phyloP scores from a whole-genome alignment of 495 filamentous ascomycete genomes.

The Podospora pseudocomata region DNA sequence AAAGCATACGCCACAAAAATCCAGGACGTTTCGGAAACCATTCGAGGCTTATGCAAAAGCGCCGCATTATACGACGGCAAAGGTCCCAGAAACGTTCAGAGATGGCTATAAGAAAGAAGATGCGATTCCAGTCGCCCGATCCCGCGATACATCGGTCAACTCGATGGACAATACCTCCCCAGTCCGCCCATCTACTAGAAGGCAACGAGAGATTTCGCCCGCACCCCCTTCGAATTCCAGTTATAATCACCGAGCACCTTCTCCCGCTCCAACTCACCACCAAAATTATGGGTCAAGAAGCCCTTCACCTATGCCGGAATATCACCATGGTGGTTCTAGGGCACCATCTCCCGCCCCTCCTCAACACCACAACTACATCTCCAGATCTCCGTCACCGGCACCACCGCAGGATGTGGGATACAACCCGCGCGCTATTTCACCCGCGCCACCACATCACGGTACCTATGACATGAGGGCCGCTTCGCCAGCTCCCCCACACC shows the following conservation, averaged over 20 bases:
- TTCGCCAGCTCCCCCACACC: conserved; percentile 45
- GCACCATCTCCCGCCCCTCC: conserved; percentile 3
- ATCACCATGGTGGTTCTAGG: not conserved
- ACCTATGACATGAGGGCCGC: conserved; percentile 30
- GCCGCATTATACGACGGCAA: conserved; percentile 51
- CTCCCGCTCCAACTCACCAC: conserved; percentile 7
- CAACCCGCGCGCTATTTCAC: not conserved
- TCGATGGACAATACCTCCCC: conserved; percentile 20
- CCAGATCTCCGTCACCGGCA: conserved; percentile 4
- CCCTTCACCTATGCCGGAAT: not conserved
- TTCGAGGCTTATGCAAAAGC: conserved; percentile 64
- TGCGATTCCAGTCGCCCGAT: not conserved
- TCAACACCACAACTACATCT: not conserved
- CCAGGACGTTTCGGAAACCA: conserved; percentile 65
- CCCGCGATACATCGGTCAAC: conserved; percentile 13
- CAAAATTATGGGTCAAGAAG: not conserved
- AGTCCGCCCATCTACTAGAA: not conserved
- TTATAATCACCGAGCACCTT: conserved; percentile 11
- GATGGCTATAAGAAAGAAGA: conserved; percentile 25
- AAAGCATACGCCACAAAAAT: conserved; percentile 52
- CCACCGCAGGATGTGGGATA: not conserved
- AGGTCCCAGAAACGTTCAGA: conserved; percentile 48
- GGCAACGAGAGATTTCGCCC: not conserved
- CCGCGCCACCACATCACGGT: conserved; percentile 27
- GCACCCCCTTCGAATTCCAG: conserved; percentile 13